Evolutionary conservation across 1,139 yeast genomes (phyloP), one percentile per base, ranked within the genome.

Genomic region (Yamadazyma dushanensis): DNA sequence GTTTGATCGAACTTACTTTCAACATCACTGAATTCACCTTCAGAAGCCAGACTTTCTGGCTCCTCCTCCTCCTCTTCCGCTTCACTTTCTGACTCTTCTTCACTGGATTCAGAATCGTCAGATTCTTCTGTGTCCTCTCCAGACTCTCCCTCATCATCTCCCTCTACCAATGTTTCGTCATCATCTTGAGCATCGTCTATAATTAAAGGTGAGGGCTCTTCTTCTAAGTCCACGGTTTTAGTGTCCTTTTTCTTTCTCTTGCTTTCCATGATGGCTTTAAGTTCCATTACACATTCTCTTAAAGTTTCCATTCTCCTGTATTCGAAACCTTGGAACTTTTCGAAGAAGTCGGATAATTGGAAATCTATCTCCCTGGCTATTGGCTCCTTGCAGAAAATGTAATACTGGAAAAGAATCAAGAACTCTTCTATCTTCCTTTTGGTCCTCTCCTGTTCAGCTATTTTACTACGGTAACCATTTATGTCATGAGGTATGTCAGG

Each of bases 351-450:
- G 28, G 41, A 32, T 28, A 49, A 54, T 31, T 56, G 54, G 2
- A 42, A 40, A 9, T 36, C 38, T 1, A 34, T 14, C 32, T 86
- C 95, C 46, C 74, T 64, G 0, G 96, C 90, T 22, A 86, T 38
- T 1, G 87, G 86, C 31, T 65, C 71, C 51, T 89, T 89, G 32
- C 85, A 75, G 53, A 71, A 76, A n/a, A 77, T 59, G 51, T 87
- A 89, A 53, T 78, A 88, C 50, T 88, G 95, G 44, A 88, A 80
- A 48, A 80, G 83, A 14, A 72, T 69, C 44, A 83, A 50, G 44
- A 83, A 76, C 3, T 73, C 55, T 5, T 62, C 61, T 19, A 82
- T 16, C 45, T 30, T 67, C 40, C 8, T 57, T 59, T 38, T 56
- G 44, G 7, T 35, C 16, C 26, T 10, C 15, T 3, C 26, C 19